phyloP scores from a whole-genome alignment of 805 yeast species.

The Pichia gijzeniarum region DNA sequence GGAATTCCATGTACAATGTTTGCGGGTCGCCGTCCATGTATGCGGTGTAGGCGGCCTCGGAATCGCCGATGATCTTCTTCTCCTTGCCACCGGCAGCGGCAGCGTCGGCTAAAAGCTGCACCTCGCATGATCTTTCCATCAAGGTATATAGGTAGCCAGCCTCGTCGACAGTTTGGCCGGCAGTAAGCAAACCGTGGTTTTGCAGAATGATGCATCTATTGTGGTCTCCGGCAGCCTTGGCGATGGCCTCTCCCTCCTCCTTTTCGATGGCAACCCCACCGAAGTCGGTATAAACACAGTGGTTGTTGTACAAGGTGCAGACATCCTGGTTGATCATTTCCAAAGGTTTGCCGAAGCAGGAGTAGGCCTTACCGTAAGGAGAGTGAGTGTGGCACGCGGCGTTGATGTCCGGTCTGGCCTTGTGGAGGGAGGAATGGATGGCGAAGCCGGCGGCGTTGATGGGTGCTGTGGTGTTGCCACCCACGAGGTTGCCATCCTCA shows the following conservation, averaged over 20 bases:
- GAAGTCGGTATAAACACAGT: slow-evolving; percentile 58
- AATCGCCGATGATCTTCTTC: slow-evolving; percentile 44
- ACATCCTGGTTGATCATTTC: slow-evolving; percentile 81
- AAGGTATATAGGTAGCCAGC: slow-evolving; percentile 36
- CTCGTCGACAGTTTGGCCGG: slow-evolving; percentile 65
- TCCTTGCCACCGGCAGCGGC: slow-evolving; percentile 33
- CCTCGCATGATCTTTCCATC: slow-evolving; percentile 4
- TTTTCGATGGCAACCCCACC: slow-evolving; percentile 74
- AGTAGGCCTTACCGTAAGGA: slow-evolving; percentile 56
- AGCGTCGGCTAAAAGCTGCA: slow-evolving; percentile 3
- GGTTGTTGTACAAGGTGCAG: slow-evolving; percentile 59
- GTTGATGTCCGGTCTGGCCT: slow-evolving; percentile 61
- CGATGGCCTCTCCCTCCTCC: slow-evolving; percentile 57
- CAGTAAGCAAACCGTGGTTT: slow-evolving; percentile 70
- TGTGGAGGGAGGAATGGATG: slow-evolving; percentile 62
- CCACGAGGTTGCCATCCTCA: slow-evolving; percentile 56
- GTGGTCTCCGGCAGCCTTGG: slow-evolving; percentile 53
- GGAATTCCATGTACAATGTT: slow-evolving; percentile 64
- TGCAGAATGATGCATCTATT: slow-evolving; percentile 50
- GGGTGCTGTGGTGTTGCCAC: slow-evolving; percentile 40
- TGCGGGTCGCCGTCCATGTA: slow-evolving; percentile 59
- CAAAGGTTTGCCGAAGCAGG: slow-evolving; percentile 56
- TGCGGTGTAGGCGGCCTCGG: slow-evolving; percentile 62
- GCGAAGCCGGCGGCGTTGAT: slow-evolving; percentile 67
- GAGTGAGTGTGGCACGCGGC: slow-evolving; percentile 74